Evolutionary conservation across 495 filamentous ascomycete species (phyloP).

Genomic region (Hyaloscypha variabilis): DNA sequence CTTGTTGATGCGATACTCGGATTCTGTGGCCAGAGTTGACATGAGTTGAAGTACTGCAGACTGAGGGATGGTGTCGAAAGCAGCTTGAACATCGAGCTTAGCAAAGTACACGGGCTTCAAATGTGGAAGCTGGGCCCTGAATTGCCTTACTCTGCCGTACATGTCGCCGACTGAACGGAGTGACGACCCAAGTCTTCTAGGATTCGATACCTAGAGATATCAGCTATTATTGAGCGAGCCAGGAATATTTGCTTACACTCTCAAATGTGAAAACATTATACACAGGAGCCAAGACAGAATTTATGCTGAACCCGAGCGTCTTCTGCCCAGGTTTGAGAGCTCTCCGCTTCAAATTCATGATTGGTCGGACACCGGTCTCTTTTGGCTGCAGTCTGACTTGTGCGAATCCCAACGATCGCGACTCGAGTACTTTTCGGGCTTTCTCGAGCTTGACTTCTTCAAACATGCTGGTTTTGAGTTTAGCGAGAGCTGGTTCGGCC

Average conservation of each 20-base stretch:
- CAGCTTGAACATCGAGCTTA: constrained; percentile 89
- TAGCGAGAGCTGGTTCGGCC: constrained; percentile 69
- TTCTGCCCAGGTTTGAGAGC: constrained; percentile 53
- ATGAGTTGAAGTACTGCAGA: constrained; percentile 68
- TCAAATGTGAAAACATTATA: constrained; percentile 79
- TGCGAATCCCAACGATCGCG: constrained; percentile 70
- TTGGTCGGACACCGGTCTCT: constrained; percentile 65
- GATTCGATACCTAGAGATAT: constrained; percentile 49
- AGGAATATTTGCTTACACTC: constrained; percentile 47
- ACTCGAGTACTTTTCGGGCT: constrained; percentile 60
- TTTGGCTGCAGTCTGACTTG: constrained; percentile 84
- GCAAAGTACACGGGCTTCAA: constrained; percentile 68
- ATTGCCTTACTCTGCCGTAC: constrained; percentile 71
- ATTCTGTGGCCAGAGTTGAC: constrained; percentile 58
- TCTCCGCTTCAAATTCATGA: constrained; percentile 80
- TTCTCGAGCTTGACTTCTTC: constrained; percentile 68
- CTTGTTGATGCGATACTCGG: constrained; percentile 70
- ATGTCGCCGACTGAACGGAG: constrained; percentile 84
- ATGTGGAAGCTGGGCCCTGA: constrained; percentile 49
- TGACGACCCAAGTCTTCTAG: constrained; percentile 67
- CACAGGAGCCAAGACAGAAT: constrained; percentile 74
- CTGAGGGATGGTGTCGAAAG: constrained; percentile 96
- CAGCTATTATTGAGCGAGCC: constrained; percentile 13
- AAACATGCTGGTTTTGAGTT: constrained; percentile 75
- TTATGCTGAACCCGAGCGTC: constrained; percentile 75